Evolutionary conservation across 208 protist genomes (phyloP), one percentile per base, ranked within the genome.

Genomic region (Acanthamoeba castellanii): DNA sequence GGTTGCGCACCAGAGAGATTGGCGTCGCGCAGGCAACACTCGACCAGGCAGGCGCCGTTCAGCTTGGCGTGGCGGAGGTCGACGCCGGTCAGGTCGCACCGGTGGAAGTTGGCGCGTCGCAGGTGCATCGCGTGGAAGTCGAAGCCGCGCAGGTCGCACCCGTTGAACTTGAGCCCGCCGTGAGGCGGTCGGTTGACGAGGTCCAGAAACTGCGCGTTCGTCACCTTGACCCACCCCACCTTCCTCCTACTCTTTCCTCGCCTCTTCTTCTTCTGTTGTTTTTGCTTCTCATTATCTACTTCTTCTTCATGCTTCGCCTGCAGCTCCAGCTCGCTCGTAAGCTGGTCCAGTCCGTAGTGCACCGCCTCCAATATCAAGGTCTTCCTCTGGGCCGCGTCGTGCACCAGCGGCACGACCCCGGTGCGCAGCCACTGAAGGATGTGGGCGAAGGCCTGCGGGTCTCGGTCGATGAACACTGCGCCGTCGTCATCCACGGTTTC

Each of bases 351-450:
- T 25, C 70, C 70, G 70, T 78, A 78, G 37, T 78, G 37, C 9
- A 30, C 20, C 37, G 70, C 70, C 70, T 78, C 70, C 27, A 32
- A 9, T 2, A 78, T 14, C 13, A 78, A n/a, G 0, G 30, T 42
- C 30, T 45, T 18, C 11, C n/a, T 18, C 30, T 78, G 32, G 7
- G 30, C n/a, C 16, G 7, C 7, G 16, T 42, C 22, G n/a, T 9
- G 0, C 25, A 78, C 70, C 25, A 14, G n/a, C 5, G 70, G 70
- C 20, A 78, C 37, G 22, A 78, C 70, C 7, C 70, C 70, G 11
- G 70, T 78, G 70, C 70, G 70, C 70, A 30, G 8, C 70, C 70
- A 78, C 70, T 78, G n/a, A 6, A 78, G 70, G 11, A 78, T 78
- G 37, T 16, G 8, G 37, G 30, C 70, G 30, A 78, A 78, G 20